Conservation (phyloP, 495 filamentous ascomycete genomes). For the Aspergillus kassunensis region DNA sequence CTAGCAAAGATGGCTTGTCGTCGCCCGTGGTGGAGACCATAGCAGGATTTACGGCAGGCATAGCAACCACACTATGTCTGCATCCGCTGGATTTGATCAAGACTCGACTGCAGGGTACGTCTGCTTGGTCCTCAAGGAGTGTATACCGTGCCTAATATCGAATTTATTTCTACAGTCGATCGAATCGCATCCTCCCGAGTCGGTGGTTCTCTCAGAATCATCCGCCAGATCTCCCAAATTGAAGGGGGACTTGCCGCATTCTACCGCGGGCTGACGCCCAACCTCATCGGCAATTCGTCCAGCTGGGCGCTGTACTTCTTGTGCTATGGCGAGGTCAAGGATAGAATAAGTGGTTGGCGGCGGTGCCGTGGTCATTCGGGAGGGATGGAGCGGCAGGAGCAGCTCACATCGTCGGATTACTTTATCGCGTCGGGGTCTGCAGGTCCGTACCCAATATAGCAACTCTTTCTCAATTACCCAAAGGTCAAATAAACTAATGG, state of each 20-base stretch:
- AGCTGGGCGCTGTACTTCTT: constrained; percentile 93
- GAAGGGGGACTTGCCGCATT: constrained; percentile 63
- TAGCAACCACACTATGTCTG: constrained; percentile 68
- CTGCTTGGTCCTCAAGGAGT: background rate
- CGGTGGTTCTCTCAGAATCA: constrained; percentile 53
- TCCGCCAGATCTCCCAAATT: constrained; percentile 49
- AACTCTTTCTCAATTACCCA: background rate
- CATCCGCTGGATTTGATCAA: constrained; percentile 91
- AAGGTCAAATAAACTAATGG: background rate
- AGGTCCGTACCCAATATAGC: constrained; percentile 40
- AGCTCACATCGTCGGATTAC: constrained; percentile 70
- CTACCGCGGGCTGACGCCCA: constrained; percentile 86
- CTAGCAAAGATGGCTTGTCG: constrained; percentile 53
- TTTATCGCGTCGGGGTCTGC: constrained; percentile 76
- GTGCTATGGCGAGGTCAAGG: constrained; percentile 59
- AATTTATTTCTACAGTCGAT: constrained; percentile 37
- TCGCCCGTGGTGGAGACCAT: constrained; percentile 82
- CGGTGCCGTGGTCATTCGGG: constrained; percentile 17
- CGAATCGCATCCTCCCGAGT: constrained; percentile 36
- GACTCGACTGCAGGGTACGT: constrained; percentile 82
- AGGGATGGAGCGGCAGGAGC: background rate
- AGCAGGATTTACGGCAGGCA: constrained; percentile 84
- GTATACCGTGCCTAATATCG: background rate
- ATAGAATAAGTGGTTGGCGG: constrained; percentile 29
- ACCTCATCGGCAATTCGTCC: constrained; percentile 83